phyloP scores from a whole-genome alignment of 139 green algal species.

The Astrephomene gubernaculifera region DNA sequence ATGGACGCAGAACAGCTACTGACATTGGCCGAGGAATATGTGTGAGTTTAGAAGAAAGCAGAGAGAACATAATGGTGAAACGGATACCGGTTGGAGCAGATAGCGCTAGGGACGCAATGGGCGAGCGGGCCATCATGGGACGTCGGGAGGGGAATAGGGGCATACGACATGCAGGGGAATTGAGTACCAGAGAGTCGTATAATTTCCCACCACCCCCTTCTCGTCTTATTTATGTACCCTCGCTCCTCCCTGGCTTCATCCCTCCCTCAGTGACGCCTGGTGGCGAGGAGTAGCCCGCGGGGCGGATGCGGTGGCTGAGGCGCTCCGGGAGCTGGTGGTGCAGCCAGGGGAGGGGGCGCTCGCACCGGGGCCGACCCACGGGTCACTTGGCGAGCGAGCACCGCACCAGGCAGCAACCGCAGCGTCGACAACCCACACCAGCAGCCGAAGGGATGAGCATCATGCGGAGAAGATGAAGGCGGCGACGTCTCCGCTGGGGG shows the following conservation, averaged over 20 bases:
- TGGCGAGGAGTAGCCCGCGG: conserved; percentile 35
- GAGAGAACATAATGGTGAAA: neutral
- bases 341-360: neutral
- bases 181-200: neutral
- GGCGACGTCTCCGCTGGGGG: no score
- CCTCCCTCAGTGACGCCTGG: conserved; percentile 12
- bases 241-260: neutral
- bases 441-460: no score
- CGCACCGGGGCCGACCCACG: no score
- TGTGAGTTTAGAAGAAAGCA: no score
- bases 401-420: neutral
- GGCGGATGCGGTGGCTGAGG: neutral
- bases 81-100: neutral
- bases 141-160: no score
- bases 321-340: neutral
- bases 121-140: no score
- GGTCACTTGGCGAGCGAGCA: neutral
- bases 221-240: neutral
- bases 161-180: no score
- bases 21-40: neutral
- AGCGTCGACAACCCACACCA: no score
- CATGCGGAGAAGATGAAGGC: no score
- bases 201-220: neutral
- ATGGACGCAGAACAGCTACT: neutral
- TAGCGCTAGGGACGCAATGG: no score